Evolutionary conservation across 2,329 filamentous ascomycete species (phyloP), one percentile per base, ranked within the genome.

Genomic region (Penicillium palitans): DNA sequence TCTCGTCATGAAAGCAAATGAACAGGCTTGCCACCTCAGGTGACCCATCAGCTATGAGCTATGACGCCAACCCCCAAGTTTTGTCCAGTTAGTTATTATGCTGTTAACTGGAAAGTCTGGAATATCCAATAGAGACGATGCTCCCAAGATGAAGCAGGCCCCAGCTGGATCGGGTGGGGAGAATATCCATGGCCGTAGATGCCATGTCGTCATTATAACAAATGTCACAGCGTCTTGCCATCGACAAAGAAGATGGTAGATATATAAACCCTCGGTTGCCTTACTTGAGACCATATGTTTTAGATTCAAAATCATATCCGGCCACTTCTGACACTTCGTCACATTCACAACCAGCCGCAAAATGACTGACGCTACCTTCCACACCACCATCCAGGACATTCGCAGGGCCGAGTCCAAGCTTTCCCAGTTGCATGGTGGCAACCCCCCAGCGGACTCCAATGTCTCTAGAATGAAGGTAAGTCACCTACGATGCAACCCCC

Each of bases 381-480:
- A 48, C 31, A 48, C 46, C 31, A 48, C 46, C 15, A 48, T 48
- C 2, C 46, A 48, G 15, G 46, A 48, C 21, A 15, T 48, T 12
- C 46, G 31, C 31, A 25, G 31, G 31, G 46, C 46, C 15, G 46
- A 48, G 31, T 48, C 46, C 21, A 48, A 48, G 15, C 31, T 48
- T 37, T 48, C 46, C 31, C 15, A 25, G 15, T 25, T 35, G 15
- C 46, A 48, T 8, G 15, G 46, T 48, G 46, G 46, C 15, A 35
- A 37, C 9, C 5, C 46, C 3, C 46, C 46, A n/a, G 19, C 46
- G 6, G 13, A 48, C 46, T 48, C 46, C 8, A 35, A 48, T 35
- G 46, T 48, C 15, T 48, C 46, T n/a, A 48, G 46, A 37, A 48
- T 48, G 46, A 81, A 82, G 75, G 80, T 81, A 66, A 55, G 66